phyloP scores from a whole-genome alignment of 164 flowering plant species.

The Tetrastigma voinierianum region DNA sequence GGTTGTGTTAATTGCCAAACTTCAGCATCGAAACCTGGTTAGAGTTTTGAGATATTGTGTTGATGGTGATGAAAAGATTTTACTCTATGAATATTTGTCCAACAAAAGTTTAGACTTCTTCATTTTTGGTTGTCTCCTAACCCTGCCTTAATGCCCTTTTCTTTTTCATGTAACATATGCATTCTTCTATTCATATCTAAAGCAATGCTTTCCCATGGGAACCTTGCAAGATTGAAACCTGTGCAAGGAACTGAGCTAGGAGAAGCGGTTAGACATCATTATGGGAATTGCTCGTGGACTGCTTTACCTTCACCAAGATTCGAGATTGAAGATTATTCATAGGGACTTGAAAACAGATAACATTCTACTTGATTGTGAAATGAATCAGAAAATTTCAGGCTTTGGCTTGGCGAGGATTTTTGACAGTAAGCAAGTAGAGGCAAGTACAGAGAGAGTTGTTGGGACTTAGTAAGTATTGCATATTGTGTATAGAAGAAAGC shows the following conservation, averaged over 20 bases:
- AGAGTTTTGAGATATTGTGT: too few relatives aligned
- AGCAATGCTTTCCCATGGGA: neutral
- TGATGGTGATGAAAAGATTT: too few relatives aligned
- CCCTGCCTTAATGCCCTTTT: too few relatives aligned
- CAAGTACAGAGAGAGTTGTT: too few relatives aligned
- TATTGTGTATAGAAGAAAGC: neutral
- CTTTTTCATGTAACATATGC: too few relatives aligned
- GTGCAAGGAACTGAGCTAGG: constrained; percentile 21
- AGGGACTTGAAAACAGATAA: constrained; percentile 32
- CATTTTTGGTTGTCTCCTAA: constrained; percentile 34
- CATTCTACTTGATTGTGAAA: constrained; percentile 30
- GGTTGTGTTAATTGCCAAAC: too few relatives aligned
- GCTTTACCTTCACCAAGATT: constrained; percentile 35
- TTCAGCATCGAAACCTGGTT: too few relatives aligned
- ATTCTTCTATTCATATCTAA: too few relatives aligned
- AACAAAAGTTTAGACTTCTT: constrained; percentile 39
- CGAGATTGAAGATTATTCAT: constrained; percentile 36
- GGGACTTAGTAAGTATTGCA: constrained; percentile 34
- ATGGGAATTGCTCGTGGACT: constrained; percentile 37
- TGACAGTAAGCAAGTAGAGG: too few relatives aligned
- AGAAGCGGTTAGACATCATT: constrained; percentile 27
- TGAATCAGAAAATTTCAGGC: constrained; percentile 39
- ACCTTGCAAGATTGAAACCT: constrained; percentile 19
- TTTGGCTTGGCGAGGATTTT: constrained; percentile 39
- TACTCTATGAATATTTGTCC: too few relatives aligned